phyloP scores from a whole-genome alignment of 202 grass and related monocot species.

The Saccharum hybrid region DNA sequence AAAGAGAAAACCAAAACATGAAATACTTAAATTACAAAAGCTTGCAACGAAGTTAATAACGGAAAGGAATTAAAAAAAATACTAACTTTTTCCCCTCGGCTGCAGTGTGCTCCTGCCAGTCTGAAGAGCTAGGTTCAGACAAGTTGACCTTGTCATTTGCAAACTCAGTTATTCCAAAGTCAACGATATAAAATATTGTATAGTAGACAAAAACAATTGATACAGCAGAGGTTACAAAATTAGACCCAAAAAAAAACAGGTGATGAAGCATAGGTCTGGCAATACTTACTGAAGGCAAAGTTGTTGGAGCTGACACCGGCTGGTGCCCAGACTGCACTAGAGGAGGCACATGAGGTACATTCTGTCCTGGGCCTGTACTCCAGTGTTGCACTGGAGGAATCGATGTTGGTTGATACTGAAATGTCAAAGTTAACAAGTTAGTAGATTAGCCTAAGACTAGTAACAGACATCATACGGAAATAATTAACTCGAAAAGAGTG shows the following conservation, averaged over 20 bases:
- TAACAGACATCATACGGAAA: background rate
- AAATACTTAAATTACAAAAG: background rate
- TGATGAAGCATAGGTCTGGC: slow-evolving; percentile 9
- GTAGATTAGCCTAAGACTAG: slow-evolving; percentile 19
- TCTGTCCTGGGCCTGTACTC: slow-evolving; percentile 55
- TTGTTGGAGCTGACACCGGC: slow-evolving; percentile 44
- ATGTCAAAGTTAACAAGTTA: slow-evolving; percentile 35
- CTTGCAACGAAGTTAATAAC: slow-evolving; percentile 27
- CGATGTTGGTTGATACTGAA: slow-evolving; percentile 70
- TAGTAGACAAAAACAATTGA: slow-evolving; percentile 37
- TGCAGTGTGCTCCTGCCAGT: slow-evolving; percentile 90
- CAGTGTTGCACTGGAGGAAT: slow-evolving; percentile 68
- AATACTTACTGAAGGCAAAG: slow-evolving; percentile 54
- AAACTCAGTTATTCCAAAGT: slow-evolving; percentile 53
- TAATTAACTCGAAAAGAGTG: slow-evolving; percentile 1
- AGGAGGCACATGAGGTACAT: slow-evolving; percentile 51
- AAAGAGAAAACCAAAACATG: slow-evolving; percentile 35
- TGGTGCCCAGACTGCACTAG: slow-evolving; percentile 60
- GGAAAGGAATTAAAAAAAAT: slow-evolving; percentile 33
- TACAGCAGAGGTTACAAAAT: slow-evolving; percentile 18
- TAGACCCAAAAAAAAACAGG: slow-evolving; percentile 31
- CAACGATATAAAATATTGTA: slow-evolving; percentile 39
- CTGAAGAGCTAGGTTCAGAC: slow-evolving; percentile 62
- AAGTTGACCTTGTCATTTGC: slow-evolving; percentile 64
- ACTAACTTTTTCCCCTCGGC: slow-evolving; percentile 86